Evolutionary conservation across 2,329 filamentous ascomycete species (phyloP).

Genomic region (Phyllosticta citribraziliensis): DNA sequence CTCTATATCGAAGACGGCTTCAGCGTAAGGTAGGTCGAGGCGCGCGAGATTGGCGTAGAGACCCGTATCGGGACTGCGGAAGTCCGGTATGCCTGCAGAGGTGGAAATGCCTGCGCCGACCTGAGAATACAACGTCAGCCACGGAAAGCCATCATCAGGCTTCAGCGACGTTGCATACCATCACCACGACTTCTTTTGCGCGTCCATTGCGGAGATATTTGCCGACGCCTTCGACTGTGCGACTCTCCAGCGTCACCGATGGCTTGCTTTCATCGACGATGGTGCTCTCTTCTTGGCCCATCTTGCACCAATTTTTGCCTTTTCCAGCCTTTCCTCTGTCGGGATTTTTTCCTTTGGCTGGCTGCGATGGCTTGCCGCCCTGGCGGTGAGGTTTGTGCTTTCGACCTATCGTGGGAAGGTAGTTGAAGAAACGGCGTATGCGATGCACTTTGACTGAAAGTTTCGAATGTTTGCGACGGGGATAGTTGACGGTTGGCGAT

Average conservation of each 20-base stretch:
- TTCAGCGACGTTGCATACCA: constrained; percentile 39
- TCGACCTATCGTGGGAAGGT: constrained; percentile 40
- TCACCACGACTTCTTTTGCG: constrained; percentile 65
- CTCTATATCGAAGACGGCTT: constrained; percentile 87
- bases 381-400: constrained; percentile 32
- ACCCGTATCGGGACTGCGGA: constrained; percentile 84
- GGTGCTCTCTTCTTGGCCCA: constrained; percentile 78
- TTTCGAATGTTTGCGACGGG: neutral
- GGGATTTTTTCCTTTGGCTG: constrained; percentile 19
- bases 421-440: neutral
- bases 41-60: constrained; percentile 86
- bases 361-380: constrained; percentile 21
- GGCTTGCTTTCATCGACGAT: constrained; percentile 57
- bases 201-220: constrained; percentile 64
- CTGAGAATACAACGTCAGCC: constrained; percentile 21
- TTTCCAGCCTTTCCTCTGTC: constrained; percentile 16
- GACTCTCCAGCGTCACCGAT: constrained; percentile 56
- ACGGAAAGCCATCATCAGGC: neutral
- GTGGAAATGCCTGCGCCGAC: constrained; percentile 85
- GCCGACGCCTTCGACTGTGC: constrained; percentile 67
- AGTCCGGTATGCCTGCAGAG: constrained; percentile 71
- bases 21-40: constrained; percentile 76
- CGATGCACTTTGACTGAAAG: neutral
- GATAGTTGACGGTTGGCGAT: neutral
- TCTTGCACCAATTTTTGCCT: constrained; percentile 38